Conservation (phyloP, 495 filamentous ascomycete genomes). For the Aspergillus asperescens region DNA sequence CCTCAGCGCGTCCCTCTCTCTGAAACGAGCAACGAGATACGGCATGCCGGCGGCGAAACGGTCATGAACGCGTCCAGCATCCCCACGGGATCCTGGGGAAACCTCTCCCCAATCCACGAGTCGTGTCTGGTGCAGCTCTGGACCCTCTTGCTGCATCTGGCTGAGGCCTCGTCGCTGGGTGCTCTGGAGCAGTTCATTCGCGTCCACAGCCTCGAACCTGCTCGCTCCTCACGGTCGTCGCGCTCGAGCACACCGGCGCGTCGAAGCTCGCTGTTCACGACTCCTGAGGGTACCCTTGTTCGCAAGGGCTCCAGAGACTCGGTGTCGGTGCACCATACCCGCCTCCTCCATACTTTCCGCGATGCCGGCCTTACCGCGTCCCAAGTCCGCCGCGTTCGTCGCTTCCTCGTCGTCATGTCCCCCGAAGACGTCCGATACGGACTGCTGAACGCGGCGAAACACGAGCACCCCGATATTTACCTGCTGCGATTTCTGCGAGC, state of each 20-base stretch:
- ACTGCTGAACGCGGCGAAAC: slow-evolving; percentile 26
- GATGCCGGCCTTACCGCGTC: slow-evolving; percentile 19
- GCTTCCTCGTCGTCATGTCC: slow-evolving; percentile 18
- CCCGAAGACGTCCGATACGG: slow-evolving; percentile 25
- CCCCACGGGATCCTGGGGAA: slow-evolving; percentile 2
- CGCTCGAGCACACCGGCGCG: background rate
- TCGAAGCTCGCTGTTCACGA: slow-evolving; percentile 5
- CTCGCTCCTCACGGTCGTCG: background rate
- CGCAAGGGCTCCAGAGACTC: background rate
- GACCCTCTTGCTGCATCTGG: slow-evolving; percentile 7
- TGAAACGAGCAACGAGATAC: too few species aligned
- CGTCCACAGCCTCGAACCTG: background rate
- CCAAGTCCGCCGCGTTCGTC: slow-evolving; percentile 23
- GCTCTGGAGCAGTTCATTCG: slow-evolving; percentile 7
- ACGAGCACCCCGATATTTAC: slow-evolving; percentile 69
- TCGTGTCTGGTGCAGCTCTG: slow-evolving; percentile 3
- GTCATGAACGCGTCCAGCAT: background rate
- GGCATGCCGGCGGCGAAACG: too few species aligned
- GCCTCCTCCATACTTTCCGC: slow-evolving; percentile 10
- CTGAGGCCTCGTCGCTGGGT: slow-evolving; percentile 10
- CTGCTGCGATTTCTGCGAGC: slow-evolving; percentile 79
- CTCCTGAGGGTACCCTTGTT: background rate
- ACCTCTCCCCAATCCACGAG: background rate
- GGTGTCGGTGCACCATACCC: slow-evolving; percentile 4
- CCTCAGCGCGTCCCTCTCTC: too few species aligned